Percentiles rank a stretch among this genome's conserved stretches.
phyloP scores from a whole-genome alignment of 257 asterid genomes.

The Petunia secreta region DNA sequence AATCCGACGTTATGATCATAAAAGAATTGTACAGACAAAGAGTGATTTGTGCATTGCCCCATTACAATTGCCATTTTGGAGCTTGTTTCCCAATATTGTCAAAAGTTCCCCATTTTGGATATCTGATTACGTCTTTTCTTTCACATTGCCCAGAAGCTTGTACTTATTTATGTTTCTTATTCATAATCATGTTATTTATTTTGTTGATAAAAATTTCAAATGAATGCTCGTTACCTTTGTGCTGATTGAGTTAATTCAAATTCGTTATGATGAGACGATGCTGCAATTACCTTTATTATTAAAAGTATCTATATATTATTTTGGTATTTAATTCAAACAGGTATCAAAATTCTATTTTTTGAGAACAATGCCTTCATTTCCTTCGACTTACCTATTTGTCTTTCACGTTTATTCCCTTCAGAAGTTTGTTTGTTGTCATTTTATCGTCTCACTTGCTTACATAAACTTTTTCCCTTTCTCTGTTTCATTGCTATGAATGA shows the following conservation, averaged over 20 bases:
- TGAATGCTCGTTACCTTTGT: not conserved
- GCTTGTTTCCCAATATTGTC: not conserved
- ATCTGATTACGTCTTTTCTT: not conserved
- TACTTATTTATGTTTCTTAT: slow-evolving; percentile 11
- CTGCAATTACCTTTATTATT: not conserved
- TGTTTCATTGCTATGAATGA: not conserved
- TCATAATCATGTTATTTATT: slow-evolving; percentile 7
- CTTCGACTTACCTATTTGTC: not conserved
- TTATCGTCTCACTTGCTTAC: too few relatives aligned
- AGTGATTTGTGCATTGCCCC: not conserved
- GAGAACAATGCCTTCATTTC: not conserved
- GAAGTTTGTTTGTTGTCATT: not conserved
- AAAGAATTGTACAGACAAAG: slow-evolving; percentile 55
- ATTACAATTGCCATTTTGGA: not conserved
- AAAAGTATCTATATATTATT: not conserved
- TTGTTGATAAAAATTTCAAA: not conserved
- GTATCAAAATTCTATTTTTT: too few relatives aligned
- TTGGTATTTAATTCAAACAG: not conserved
- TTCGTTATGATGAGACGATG: not conserved
- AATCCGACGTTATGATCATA: slow-evolving; percentile 50
- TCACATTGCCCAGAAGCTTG: slow-evolving; percentile 10
- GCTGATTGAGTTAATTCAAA: slow-evolving; percentile 6
- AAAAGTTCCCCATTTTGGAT: not conserved
- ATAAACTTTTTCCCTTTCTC: not conserved
- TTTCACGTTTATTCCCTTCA: not conserved